Evolutionary conservation across 2,329 filamentous ascomycete genomes (phyloP), one percentile per base, ranked within the genome.

Genomic region (Coniochaeta sp.): DNA sequence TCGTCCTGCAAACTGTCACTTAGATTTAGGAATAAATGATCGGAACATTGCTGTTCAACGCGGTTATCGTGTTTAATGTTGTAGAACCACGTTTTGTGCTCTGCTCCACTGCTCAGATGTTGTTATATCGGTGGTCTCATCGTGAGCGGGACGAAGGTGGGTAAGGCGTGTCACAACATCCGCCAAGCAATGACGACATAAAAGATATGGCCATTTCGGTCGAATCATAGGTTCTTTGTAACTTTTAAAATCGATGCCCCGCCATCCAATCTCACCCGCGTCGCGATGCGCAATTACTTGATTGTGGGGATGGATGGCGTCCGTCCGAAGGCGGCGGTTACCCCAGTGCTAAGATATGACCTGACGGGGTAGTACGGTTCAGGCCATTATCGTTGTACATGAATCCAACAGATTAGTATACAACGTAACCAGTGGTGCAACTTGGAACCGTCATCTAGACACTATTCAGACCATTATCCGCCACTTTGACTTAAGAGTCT

Each of bases 121-220:
- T 31, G 28, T 31, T n/a, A n/a, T n/a, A n/a, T n/a, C 28, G 9
- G 28, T 9, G 9, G 5, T 31, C 28, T 31, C 9, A 31, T 31
- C 28, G 9, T 31, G 28, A 5, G 9, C 9, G 28, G 9, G 28
- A 31, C 28, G 34, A 24, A 22, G 16, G n/a, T 47, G 43, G 43
- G 43, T 24, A 47, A 22, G 22, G 24, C 19, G 11, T 31, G 24
- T 52, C 47, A 52, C 47, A 52, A 44, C 60, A 57, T 61, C 26
- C 24, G 36, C 57, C 28, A n/a, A 26, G 44, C 26, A 28, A 59
- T 61, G 40, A 28, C 54, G 56, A 59, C 57, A 61, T 61, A 16
- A 17, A 12, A 16, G 8, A 22, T n/a, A 16, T 22, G 36, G 50
- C 47, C 26, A 57, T 55, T n/a, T 43, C 3, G 8, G 33, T 24